Evolutionary conservation across 2,329 filamentous ascomycete genomes (phyloP), one percentile per base, ranked within the genome.

Genomic region (Colletotrichum brevisporum): DNA sequence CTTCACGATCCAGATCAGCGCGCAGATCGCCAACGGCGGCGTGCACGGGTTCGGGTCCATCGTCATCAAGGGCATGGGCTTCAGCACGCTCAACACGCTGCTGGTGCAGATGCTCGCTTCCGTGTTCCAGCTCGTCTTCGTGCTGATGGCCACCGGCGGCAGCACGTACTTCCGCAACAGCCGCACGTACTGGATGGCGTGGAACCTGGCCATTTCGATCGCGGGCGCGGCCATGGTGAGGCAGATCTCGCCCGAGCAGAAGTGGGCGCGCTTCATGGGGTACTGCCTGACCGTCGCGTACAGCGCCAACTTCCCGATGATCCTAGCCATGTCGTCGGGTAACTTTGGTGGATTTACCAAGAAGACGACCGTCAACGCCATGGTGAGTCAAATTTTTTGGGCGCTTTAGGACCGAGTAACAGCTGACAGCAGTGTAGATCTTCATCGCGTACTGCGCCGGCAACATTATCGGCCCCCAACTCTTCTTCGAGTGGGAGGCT

Each of bases 261-360:
- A 71, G 39, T 76, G 75, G 73, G 69, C 71, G 12, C 75, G 76
- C 1, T 76, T 75, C 39, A 69, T 72, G n/a, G 77, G 75, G 13
- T 73, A 74, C 51, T 74, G 75, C 16, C 84, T 39, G 74, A 74
- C 70, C 0, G 74, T 78, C 0, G 76, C 79, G 1, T 92, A 92
- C 72, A 81, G 92, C 1, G 83, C 91, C 1, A 87, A 89, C 0
- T 91, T 91, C 72, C 90, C 90, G 0, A 80, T 92, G 12, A 86
- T 91, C 27, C 86, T 92, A 0, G 85, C 88, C 0, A 93, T 90
- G 91, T 89, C 92, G 61, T 85, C 92, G 5, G 89, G 86, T 6
- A 93, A 93, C 76, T 92, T 89, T 0, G 91, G 84, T 0, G 91
- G 91, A 6, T 88, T 86, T 13, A 92, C 90, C 4, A 92, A 93